Evolutionary conservation across 225 moss, liverwort and hornwort genomes (phyloP).

Genomic region (Physcomitrellopsis africana): DNA sequence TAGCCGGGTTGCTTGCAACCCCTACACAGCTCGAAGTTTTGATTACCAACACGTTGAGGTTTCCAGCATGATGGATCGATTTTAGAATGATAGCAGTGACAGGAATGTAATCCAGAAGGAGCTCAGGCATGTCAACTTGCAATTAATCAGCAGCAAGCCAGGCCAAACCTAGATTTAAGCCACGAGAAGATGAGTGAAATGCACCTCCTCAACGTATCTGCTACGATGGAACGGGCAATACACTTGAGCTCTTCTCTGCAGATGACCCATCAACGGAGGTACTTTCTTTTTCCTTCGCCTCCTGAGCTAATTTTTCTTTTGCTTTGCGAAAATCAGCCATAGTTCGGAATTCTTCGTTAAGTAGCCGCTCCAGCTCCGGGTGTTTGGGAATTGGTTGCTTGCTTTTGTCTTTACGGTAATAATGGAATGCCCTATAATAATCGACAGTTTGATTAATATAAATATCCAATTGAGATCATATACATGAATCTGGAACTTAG

Average conservation of each 20-base stretch:
- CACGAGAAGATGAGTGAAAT: slow-evolving; percentile 31
- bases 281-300: slow-evolving; percentile 73
- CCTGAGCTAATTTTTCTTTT: slow-evolving; percentile 77
- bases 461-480: neutral
- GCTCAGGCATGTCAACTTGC: slow-evolving; percentile 39
- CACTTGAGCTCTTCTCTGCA: slow-evolving; percentile 28
- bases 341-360: slow-evolving; percentile 76
- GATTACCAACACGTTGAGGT: slow-evolving; percentile 48
- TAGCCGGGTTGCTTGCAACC: slow-evolving; percentile 70
- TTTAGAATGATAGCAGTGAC: slow-evolving; percentile 22
- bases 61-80: slow-evolving; percentile 44
- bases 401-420: slow-evolving; percentile 74
- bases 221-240: slow-evolving; percentile 35
- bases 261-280: slow-evolving; percentile 44
- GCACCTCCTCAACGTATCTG: slow-evolving; percentile 39
- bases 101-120: slow-evolving; percentile 37
- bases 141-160: slow-evolving; percentile 37
- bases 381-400: slow-evolving; percentile 54
- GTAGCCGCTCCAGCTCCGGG: slow-evolving; percentile 82
- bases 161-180: slow-evolving; percentile 29
- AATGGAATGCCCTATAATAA: slow-evolving; percentile 84
- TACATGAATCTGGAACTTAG: no score
- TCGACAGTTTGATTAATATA: neutral
- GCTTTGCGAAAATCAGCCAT: slow-evolving; percentile 87
- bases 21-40: slow-evolving; percentile 53